Base-by-base conservation (phyloP, 139 green algal species). In the Mychonastes homosphaera region DNA sequence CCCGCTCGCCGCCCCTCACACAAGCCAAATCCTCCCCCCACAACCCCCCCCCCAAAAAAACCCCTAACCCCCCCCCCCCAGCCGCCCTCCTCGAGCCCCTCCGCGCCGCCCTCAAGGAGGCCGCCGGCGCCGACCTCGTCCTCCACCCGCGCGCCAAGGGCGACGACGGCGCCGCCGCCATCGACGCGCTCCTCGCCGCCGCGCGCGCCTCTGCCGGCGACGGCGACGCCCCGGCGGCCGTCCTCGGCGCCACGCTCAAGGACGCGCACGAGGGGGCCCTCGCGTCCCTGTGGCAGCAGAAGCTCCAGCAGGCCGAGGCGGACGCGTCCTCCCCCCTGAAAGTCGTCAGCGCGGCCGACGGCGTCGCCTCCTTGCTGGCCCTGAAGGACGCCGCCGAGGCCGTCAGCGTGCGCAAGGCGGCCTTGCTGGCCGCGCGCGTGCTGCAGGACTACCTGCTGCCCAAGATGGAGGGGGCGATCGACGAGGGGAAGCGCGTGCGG, bases 401-500 rank as follows among this genome's bases (percentile, higher is more conserved):
- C 10, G 69, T 77, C 5, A 88, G 89, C 29, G 63, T 88, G 5
- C 91, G 88, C 65, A 96, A 96, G 62, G 87, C 90, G 2, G 84
- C 85, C 3, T 83, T 86, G 45, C 76, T 95, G 45, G 77, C 71
- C 1, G 77, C 63, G 32, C 75, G 77, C 38, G 79, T 78, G 24
- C 77, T 92, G 69, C 74, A 87, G 55, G 72, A 80, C 41, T 90
- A 77, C 51, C 75, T 89, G 18, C 79, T 95, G 5, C 67, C 60
- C 0, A 78, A 82, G 56, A 65, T 80, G 18, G 64, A 75, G 59
- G 67, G 64, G 38, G 79, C 87, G 34, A 87, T 97, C 8, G 84
- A 97, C 52, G 72, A 92, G 50, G 86, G 90, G 62, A 88, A 91
- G 74, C 81, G 80, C 44, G 77, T 95, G 33, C 92, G 86, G 67